These are phyloP conservation scores for Candida golubevii DNA, from an alignment of 805 yeast genomes.

Conservation along the genomic window DNA sequence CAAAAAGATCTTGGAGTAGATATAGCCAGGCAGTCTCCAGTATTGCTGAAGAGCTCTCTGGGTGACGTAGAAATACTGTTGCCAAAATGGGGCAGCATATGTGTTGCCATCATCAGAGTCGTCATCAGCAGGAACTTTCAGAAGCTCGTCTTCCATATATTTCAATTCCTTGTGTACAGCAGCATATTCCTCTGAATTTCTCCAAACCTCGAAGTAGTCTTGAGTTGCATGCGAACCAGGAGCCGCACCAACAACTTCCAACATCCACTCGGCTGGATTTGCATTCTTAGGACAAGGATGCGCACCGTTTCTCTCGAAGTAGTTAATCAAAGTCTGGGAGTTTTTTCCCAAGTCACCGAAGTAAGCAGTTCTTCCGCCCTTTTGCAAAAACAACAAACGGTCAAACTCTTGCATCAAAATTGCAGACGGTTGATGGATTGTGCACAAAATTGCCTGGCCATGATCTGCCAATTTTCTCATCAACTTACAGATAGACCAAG, in stretches of 20 bases:
- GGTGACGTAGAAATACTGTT: slow-evolving; percentile 16
- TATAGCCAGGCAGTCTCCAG: slow-evolving; percentile 61
- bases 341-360: slow-evolving; percentile 76
- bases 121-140: slow-evolving; percentile 15
- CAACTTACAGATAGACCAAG: slow-evolving; percentile 65
- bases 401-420: slow-evolving; percentile 64
- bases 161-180: slow-evolving; percentile 59
- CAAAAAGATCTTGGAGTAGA: slow-evolving; percentile 58
- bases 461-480: slow-evolving; percentile 63
- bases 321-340: slow-evolving; percentile 52
- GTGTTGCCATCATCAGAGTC: slow-evolving; percentile 21
- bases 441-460: slow-evolving; percentile 73
- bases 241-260: slow-evolving; percentile 79
- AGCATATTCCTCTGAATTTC: slow-evolving; percentile 56
- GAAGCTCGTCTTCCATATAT: slow-evolving; percentile 57
- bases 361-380: slow-evolving; percentile 77
- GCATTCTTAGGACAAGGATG: slow-evolving; percentile 45
- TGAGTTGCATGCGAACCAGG: slow-evolving; percentile 72
- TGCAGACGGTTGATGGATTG: slow-evolving; percentile 78
- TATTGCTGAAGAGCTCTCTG: slow-evolving; percentile 34
- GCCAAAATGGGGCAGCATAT: slow-evolving; percentile 16
- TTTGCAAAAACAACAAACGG: slow-evolving; percentile 59
- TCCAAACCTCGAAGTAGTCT: slow-evolving; percentile 77
- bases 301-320: slow-evolving; percentile 73
- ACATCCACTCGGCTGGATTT: slow-evolving; percentile 60